Base-by-base conservation (phyloP, 345 rosid species). In the Arabis hirsuta region DNA sequence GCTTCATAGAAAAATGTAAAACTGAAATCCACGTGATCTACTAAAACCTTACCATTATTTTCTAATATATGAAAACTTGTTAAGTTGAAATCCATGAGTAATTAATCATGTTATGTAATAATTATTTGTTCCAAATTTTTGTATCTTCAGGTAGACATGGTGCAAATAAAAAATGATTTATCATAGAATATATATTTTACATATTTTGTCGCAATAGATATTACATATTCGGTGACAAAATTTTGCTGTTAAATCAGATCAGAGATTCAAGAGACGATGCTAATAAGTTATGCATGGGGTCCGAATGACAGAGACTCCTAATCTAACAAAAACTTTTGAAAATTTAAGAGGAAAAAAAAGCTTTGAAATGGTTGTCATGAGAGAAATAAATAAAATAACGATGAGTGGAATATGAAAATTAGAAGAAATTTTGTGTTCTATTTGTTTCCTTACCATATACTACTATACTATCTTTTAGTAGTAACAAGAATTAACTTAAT, bases 21-120 rank as follows among this genome's bases (percentile, higher is more conserved):
- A 61, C 64, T 75, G 52, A 59, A 51, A 51, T 74, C 62, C 68
- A 74, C 73, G 73, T 67, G 78, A 74, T 47, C 45, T 66, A 53
- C 67, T 42, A 29, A 29, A 55, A 57, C 42, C 24, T 73, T 72
- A 55, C 58, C 6, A 27, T 26, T 19, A 9, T 7, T 16, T 4
- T 12, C n/a, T n/a, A n/a, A 45, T 27, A 47, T 29, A 45, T 1
- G 14, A 45, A 12, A 16, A 42, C 19, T 53, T 26, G 27, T 55
- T 29, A 43, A 44, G 55, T 56, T 31, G 13, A 58, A 65, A 22
- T 50, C 51, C 58, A 43, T 54, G 27, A 71, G 11, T 60, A 24
- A 24, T 59, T 60, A 24, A 24, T 59, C 51, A 27, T 59, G 43
- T 60, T 20, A 52, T 45, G n/a, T 45, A 31, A 32, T 20, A 6